Percentiles rank a stretch among this genome's conserved stretches.
phyloP scores from a whole-genome alignment of 2,329 filamentous ascomycete genomes.

The Bipolaris victoriae region DNA sequence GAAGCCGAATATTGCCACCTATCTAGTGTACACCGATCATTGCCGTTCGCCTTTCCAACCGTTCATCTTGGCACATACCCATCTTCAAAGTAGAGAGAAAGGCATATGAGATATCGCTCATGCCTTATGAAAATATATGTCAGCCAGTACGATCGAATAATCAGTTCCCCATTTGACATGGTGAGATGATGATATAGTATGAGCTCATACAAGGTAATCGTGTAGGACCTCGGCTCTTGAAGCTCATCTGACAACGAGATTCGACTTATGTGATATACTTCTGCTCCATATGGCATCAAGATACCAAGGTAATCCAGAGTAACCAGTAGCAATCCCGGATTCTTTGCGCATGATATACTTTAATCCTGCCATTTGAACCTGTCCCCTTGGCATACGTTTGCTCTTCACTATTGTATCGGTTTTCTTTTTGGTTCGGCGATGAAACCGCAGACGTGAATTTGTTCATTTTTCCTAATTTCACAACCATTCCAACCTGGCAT shows the following conservation, averaged over 20 bases:
- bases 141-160: neutral
- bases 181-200: neutral
- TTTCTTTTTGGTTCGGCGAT: too few relatives aligned
- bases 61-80: neutral
- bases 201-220: neutral
- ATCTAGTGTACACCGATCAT: neutral
- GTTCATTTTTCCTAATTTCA: neutral
- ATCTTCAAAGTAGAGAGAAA: neutral
- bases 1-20: conserved; percentile 1
- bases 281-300: neutral
- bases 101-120: neutral
- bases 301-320: too few relatives aligned
- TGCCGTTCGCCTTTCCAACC: neutral
- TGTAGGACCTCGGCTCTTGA: neutral
- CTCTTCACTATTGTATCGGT: neutral
- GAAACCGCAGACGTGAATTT: neutral
- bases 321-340: neutral
- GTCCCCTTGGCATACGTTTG: neutral
- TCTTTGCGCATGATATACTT: neutral
- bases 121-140: neutral
- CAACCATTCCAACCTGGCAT: neutral
- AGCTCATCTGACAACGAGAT: neutral
- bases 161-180: neutral
- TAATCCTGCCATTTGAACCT: too few relatives aligned
- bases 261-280: too few relatives aligned